Percentiles rank a stretch among this genome's conserved stretches.
Evolutionary conservation across 106 monocot species (phyloP).

Genomic region (Posidonia australis): DNA sequence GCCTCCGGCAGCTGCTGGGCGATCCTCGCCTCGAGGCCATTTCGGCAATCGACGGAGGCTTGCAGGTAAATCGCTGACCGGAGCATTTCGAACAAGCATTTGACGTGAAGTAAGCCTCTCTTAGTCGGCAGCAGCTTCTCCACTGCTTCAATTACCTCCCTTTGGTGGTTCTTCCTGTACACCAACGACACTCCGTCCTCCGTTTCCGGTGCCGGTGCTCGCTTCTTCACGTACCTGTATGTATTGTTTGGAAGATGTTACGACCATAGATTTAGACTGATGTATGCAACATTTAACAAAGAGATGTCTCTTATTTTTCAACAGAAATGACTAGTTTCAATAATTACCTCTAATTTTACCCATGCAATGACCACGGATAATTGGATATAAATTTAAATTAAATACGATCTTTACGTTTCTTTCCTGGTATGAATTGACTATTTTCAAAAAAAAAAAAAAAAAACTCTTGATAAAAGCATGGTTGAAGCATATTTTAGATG

Average conservation of each 20-base stretch:
- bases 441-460: no score
- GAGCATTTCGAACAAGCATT: slow-evolving; percentile 18
- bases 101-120: slow-evolving; percentile 11
- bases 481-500: no score
- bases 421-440: no score
- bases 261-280: background rate
- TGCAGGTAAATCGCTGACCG: slow-evolving; percentile 12
- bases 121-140: slow-evolving; percentile 22
- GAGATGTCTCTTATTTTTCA: no score
- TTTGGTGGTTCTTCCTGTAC: slow-evolving; percentile 7
- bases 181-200: background rate
- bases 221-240: slow-evolving; percentile 8
- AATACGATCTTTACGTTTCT: no score
- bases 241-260: background rate
- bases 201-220: background rate
- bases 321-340: no score
- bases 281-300: no score
- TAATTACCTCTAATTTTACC: no score
- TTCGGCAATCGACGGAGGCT: slow-evolving; percentile 16
- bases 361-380: no score
- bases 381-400: no score
- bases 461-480: no score
- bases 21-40: slow-evolving; percentile 22
- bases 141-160: slow-evolving; percentile 23
- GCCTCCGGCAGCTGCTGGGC: slow-evolving; percentile 22